Conservation (phyloP, 2,329 filamentous ascomycete species). For the Aureobasidium subglaciale region DNA sequence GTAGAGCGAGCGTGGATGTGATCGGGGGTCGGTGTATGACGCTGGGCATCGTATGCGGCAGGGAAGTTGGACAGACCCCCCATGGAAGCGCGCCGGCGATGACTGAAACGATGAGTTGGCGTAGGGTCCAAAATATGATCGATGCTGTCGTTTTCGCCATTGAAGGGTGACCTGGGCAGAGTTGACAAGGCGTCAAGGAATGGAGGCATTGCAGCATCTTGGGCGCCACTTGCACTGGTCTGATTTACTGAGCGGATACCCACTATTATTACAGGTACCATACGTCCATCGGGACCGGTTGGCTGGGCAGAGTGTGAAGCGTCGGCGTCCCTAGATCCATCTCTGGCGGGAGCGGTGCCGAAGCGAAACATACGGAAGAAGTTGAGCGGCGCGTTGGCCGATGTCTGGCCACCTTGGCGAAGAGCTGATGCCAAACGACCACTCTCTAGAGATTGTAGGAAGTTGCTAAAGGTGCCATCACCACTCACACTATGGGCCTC, state of each 20-base stretch:
- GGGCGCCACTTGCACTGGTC: conserved; percentile 29
- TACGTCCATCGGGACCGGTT: conserved; percentile 43
- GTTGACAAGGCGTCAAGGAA: conserved; percentile 46
- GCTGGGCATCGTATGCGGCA: conserved; percentile 46
- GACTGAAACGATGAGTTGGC: conserved; percentile 47
- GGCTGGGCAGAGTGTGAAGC: neutral
- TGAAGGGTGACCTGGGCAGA: conserved; percentile 39
- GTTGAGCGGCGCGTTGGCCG: conserved; percentile 47
- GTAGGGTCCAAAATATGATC: conserved; percentile 48
- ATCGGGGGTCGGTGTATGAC: conserved; percentile 44
- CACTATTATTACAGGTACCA: conserved; percentile 63
- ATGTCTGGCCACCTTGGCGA: conserved; percentile 37
- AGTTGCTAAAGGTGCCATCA: conserved; percentile 55
- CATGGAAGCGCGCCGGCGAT: conserved; percentile 48
- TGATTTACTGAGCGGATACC: conserved; percentile 60
- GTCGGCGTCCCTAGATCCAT: conserved; percentile 1
- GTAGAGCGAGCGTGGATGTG: conserved; percentile 37
- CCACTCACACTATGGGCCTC: conserved; percentile 48
- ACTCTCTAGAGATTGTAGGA: conserved; percentile 56
- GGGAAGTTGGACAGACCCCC: conserved; percentile 44
- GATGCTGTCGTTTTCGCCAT: conserved; percentile 32
- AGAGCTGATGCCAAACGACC: conserved; percentile 52
- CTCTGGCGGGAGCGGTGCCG: conserved; percentile 42
- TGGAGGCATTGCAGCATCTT: conserved; percentile 39
- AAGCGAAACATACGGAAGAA: conserved; percentile 65